Percentiles rank a stretch among this genome's conserved stretches.
These are phyloP conservation scores for Citeromyces hawaiiensis DNA, from an alignment of 1,139 yeast species.

Conservation along the genomic window DNA sequence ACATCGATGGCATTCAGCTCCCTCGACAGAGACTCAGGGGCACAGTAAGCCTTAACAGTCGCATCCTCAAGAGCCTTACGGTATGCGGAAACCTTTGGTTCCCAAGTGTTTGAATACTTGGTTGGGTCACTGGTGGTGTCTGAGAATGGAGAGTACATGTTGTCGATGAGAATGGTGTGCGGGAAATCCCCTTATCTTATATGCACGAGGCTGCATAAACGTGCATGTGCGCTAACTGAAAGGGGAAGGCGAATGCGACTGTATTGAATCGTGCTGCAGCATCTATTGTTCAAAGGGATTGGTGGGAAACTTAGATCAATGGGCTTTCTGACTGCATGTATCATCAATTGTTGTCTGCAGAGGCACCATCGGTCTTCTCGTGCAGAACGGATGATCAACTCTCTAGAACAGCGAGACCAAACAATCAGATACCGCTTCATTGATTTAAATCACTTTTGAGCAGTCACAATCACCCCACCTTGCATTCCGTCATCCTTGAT, in stretches of 20 bases:
- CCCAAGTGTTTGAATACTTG: neutral
- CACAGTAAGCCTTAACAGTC: neutral
- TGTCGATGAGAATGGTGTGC: too few relatives aligned
- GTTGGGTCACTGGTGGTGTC: neutral
- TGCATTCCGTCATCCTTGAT: slow-evolving; percentile 1
- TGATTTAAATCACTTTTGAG: neutral
- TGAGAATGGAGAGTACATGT: neutral
- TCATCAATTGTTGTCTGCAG: too few relatives aligned
- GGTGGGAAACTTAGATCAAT: too few relatives aligned
- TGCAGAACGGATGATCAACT: neutral
- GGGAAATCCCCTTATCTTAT: neutral
- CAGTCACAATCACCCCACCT: neutral
- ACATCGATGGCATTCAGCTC: slow-evolving; percentile 10
- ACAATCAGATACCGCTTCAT: too few relatives aligned
- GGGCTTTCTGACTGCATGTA: too few relatives aligned
- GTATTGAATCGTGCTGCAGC: neutral
- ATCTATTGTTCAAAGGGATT: too few relatives aligned
- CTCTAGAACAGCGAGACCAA: too few relatives aligned
- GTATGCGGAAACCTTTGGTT: neutral
- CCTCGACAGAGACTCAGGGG: slow-evolving; percentile 8
- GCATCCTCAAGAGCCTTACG: neutral
- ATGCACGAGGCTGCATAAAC: neutral
- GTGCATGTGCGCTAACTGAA: neutral
- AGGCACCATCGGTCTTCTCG: too few relatives aligned
- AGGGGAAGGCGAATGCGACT: neutral